A percentile compares a stretch with the other conserved stretches of the same genome.
These are phyloP conservation scores for Gossypium longicalyx DNA, from an alignment of 345 rosid genomes.

Conservation along the genomic window DNA sequence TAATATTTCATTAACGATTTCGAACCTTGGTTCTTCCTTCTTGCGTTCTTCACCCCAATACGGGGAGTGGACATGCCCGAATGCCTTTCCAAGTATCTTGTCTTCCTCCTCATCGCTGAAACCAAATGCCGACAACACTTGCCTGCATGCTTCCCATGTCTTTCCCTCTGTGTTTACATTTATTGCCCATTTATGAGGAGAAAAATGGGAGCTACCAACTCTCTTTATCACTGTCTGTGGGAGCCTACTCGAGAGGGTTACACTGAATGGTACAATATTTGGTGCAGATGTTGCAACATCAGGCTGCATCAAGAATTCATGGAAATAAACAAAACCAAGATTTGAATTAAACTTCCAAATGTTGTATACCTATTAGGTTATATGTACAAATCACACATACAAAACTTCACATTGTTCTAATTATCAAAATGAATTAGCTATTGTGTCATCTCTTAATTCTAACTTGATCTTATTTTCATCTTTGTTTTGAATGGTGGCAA, in stretches of 20 bases:
- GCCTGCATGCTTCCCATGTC: constrained; percentile 80
- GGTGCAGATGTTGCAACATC: constrained; percentile 28
- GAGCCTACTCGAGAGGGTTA: constrained; percentile 25
- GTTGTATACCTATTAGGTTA: not conserved
- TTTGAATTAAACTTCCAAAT: not conserved
- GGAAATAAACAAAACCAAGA: constrained; percentile 1
- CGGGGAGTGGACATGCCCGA: constrained; percentile 73
- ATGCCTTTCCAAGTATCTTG: constrained; percentile 87
- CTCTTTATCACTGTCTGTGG: constrained; percentile 20
- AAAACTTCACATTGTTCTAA: too few species aligned
- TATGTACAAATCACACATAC: too few species aligned
- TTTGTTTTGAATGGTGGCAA: not conserved
- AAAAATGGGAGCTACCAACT: constrained; percentile 9
- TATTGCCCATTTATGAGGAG: constrained; percentile 43
- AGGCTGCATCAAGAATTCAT: constrained; percentile 38
- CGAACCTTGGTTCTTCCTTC: constrained; percentile 55
- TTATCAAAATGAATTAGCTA: too few species aligned
- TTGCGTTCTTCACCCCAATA: constrained; percentile 86
- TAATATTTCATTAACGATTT: constrained; percentile 43
- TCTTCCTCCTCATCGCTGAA: constrained; percentile 66
- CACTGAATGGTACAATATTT: constrained; percentile 20
- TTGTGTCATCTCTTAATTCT: not conserved
- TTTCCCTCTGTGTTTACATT: constrained; percentile 45
- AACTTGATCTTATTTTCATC: not conserved
- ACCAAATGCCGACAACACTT: constrained; percentile 52